These are phyloP conservation scores for Barnettozyma californica DNA, from an alignment of 805 yeast genomes.

Conservation along the genomic window DNA sequence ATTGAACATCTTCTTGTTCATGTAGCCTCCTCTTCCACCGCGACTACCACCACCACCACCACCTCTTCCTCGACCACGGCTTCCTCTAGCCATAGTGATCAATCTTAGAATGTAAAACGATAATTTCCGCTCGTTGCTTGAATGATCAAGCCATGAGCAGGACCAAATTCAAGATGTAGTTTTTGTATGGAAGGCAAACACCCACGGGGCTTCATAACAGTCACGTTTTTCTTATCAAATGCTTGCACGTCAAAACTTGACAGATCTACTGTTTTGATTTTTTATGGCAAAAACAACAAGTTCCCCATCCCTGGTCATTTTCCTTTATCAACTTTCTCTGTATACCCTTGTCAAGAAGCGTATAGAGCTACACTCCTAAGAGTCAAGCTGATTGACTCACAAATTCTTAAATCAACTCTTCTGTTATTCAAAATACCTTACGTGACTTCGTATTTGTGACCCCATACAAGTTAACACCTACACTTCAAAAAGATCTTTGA, in stretches of 20 bases:
- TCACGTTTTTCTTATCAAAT: background rate
- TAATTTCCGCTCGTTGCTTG: background rate
- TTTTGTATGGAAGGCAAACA: background rate
- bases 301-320: background rate
- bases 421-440: background rate
- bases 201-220: background rate
- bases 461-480: background rate
- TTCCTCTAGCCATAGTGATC: conserved; percentile 24
- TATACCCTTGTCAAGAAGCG: background rate
- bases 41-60: conserved; percentile 28
- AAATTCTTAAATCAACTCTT: background rate
- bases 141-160: background rate
- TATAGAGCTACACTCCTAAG: background rate
- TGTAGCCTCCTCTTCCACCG: conserved; percentile 5
- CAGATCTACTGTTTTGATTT: background rate
- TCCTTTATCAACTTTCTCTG: background rate
- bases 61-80: conserved; percentile 27
- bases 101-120: background rate
- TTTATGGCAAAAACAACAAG: background rate
- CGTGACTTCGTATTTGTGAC: background rate
- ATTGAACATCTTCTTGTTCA: background rate
- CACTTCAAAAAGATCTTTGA: background rate
- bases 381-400: background rate
- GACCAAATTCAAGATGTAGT: background rate
- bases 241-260: background rate